Evolutionary conservation across 2,329 filamentous ascomycete genomes (phyloP).

Genomic region (Beauveria sp.): DNA sequence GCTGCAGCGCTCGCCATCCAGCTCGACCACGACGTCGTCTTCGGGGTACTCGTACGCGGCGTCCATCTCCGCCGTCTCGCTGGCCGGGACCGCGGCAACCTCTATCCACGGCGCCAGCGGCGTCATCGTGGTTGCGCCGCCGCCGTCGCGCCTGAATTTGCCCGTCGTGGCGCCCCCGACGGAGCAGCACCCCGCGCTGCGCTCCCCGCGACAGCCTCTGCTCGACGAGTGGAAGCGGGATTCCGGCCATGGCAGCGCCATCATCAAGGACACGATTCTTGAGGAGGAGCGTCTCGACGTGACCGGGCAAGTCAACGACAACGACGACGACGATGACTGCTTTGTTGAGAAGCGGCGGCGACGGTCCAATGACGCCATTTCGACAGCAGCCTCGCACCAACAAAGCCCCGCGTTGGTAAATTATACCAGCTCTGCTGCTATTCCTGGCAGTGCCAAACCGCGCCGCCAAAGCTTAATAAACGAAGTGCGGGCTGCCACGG

Average conservation of each 20-base stretch:
- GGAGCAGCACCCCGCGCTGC: constrained; percentile 47
- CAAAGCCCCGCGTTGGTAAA: background rate
- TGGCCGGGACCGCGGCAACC: constrained; percentile 11
- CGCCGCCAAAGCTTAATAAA: background rate
- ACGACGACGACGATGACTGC: constrained; percentile 2
- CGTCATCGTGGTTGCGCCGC: constrained; percentile 20
- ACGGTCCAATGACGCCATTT: background rate
- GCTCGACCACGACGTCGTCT: constrained; percentile 18
- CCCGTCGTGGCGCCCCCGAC: constrained; percentile 34
- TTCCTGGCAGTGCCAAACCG: background rate
- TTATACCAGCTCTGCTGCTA: background rate
- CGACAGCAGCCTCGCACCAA: background rate
- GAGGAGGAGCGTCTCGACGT: constrained; percentile 18
- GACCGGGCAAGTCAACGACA: constrained; percentile 17
- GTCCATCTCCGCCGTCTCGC: constrained; percentile 10
- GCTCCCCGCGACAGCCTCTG: constrained; percentile 21
- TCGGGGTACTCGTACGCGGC: constrained; percentile 16
- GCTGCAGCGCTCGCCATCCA: constrained; percentile 12
- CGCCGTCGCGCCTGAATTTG: constrained; percentile 13
- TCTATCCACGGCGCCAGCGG: background rate
- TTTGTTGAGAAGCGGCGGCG: background rate
- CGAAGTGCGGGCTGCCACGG: background rate
- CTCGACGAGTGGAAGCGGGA: constrained; percentile 44
- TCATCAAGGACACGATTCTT: constrained; percentile 31
- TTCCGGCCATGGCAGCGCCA: constrained; percentile 43